phyloP scores from a whole-genome alignment of 2,329 filamentous ascomycete species.

The Monilinia fructicola region DNA sequence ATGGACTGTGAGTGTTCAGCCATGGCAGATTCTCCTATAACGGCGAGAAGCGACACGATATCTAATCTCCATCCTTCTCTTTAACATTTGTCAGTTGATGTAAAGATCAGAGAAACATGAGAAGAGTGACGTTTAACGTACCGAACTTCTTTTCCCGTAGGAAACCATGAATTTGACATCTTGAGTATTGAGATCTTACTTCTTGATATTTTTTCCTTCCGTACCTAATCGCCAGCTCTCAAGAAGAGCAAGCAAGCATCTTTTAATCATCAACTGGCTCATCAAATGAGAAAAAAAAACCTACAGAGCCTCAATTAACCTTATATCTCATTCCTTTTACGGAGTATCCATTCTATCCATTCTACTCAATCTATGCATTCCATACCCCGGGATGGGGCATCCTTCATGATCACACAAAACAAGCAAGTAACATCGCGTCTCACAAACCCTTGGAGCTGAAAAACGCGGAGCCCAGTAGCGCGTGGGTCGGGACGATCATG shows the following conservation, averaged over 20 bases:
- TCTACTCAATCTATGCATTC: neutral
- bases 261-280: neutral
- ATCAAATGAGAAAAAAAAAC: neutral
- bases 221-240: neutral
- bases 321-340: constrained; percentile 11
- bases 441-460: constrained; percentile 12
- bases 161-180: constrained; percentile 32
- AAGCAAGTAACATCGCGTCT: constrained; percentile 5
- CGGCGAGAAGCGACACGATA: constrained; percentile 61
- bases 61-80: constrained; percentile 54
- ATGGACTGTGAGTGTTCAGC: constrained; percentile 58
- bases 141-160: constrained; percentile 14
- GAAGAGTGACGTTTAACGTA: constrained; percentile 4
- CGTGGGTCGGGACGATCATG: neutral
- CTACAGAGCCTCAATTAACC: neutral
- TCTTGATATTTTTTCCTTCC: neutral
- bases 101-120: neutral
- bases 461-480: neutral
- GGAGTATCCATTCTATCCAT: neutral
- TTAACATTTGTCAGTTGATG: constrained; percentile 9
- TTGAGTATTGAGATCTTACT: constrained; percentile 9
- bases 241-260: neutral
- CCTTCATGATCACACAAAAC: neutral
- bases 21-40: constrained; percentile 61
- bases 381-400: neutral